These are phyloP conservation scores for Ephemerocybe angulata DNA, from an alignment of 768 basidiomycete species.

Conservation along the genomic window DNA sequence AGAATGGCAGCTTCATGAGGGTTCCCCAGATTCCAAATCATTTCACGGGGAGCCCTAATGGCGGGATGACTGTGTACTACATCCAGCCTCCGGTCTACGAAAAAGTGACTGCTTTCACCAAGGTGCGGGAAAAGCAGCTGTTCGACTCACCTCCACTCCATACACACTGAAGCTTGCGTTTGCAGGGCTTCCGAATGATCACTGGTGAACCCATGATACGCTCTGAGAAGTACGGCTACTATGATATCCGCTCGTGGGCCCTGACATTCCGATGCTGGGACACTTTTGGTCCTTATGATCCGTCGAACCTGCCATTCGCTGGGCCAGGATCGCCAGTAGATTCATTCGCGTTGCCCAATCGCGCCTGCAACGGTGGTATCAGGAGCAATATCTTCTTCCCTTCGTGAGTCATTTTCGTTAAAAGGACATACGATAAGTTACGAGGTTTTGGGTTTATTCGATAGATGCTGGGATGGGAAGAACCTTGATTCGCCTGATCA, in stretches of 20 bases:
- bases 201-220: constrained; percentile 1
- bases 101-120: constrained; percentile 2
- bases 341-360: neutral
- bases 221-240: neutral
- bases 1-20: constrained; percentile 7
- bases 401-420: neutral
- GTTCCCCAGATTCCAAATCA: constrained; percentile 9
- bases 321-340: constrained; percentile 1
- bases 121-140: no score
- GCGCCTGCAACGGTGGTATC: constrained; percentile 5
- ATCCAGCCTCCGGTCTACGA: neutral
- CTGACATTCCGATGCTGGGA: constrained; percentile 7
- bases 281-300: neutral
- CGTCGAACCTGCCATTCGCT: neutral
- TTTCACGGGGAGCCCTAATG: neutral
- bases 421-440: neutral
- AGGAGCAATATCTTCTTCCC: constrained; percentile 9
- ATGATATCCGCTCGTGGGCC: neutral
- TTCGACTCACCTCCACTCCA: neutral
- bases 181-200: constrained; percentile 8
- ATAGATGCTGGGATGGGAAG: constrained; percentile 5
- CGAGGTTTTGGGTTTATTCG: neutral
- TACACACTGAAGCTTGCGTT: neutral
- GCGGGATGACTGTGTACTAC: constrained; percentile 10
- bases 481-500: constrained; percentile 4